Base-by-base conservation (phyloP, 2,329 filamentous ascomycete genomes). In the Myriosclerotinia duriaeana region DNA sequence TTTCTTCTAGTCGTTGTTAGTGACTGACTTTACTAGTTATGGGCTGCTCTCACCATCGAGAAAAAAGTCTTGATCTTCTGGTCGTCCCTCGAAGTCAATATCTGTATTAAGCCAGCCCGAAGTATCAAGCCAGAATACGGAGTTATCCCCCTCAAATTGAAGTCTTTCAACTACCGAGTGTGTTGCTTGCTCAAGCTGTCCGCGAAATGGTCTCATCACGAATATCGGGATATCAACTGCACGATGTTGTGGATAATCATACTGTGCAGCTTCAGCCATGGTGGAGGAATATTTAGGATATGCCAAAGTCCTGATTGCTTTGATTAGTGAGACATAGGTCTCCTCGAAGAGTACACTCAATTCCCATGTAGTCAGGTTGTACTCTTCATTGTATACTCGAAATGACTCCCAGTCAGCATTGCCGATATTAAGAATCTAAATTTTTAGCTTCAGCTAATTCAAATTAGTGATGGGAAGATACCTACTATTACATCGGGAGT, bases 51-150 rank as follows among this genome's bases (percentile, higher is more conserved):
- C 58, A 73, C 72, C 69, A 46, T 77, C 76, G 11, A 76, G 66
- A 55, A 74, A 76, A 68, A 76, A 76, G 58, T 76, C 72, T 58
- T 72, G 69, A 38, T 70, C 67, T 26, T 71, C 69, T 58, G 69
- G 63, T n/a, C 66, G 64, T 9, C 67, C 68, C 22, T 72, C 68
- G 38, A 71, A 69, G 44, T 72, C 66, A 17, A 71, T 53, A 46
- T 73, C 70, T 15, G 71, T 71, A 40, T 78, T 72, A 11, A 79
- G 70, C 77, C 78, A 79, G 15, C 77, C 77, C 6, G 77, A 77
- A 8, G 78, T 79, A 66, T 79, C 78, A 38, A 79, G 73, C 77
- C 78, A 78, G 65, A 76, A 78, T 2, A 78, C 72, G 3, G 72
- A 70, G 34, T 71, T 74, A 65, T 78, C 78, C 5, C 78, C 78